A percentile compares a stretch with the other conserved stretches of the same genome.
Conservation (phyloP, 1,139 yeast species). For the Scheffersomyces titani region DNA sequence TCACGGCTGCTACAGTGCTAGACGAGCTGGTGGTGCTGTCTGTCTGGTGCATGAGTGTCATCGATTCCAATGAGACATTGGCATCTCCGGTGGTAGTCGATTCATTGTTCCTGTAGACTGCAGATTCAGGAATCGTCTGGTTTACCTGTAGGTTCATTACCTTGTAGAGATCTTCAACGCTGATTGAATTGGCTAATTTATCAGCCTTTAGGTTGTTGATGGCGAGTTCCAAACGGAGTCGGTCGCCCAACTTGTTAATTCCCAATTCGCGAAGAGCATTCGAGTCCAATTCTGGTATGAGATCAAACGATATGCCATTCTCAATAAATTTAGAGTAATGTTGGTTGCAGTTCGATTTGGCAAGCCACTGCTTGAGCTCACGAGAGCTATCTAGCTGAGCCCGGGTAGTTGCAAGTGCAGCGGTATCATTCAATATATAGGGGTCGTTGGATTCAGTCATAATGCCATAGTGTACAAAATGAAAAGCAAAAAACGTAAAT, state of each 20-base stretch:
- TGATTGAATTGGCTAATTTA: slow-evolving; percentile 32
- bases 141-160: slow-evolving; percentile 24
- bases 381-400: slow-evolving; percentile 1
- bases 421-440: background rate
- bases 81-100: background rate
- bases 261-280: slow-evolving; percentile 76
- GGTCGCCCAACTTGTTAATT: slow-evolving; percentile 75
- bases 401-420: background rate
- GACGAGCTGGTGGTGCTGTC: background rate
- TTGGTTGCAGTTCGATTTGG: slow-evolving; percentile 38
- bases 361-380: slow-evolving; percentile 41
- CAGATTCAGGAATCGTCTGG: background rate
- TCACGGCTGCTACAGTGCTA: slow-evolving; percentile 4
- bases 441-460: background rate
- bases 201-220: slow-evolving; percentile 44
- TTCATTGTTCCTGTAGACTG: slow-evolving; percentile 3
- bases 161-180: slow-evolving; percentile 29
- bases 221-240: slow-evolving; percentile 65
- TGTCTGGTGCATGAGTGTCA: background rate
- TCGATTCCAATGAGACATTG: background rate
- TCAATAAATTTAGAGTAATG: slow-evolving; percentile 37
- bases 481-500: no score
- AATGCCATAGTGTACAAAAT: background rate
- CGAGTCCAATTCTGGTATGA: slow-evolving; percentile 66
- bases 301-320: slow-evolving; percentile 59